phyloP scores from a whole-genome alignment of 192 early-diverging fungal species.

The Coemansia aciculifera region DNA sequence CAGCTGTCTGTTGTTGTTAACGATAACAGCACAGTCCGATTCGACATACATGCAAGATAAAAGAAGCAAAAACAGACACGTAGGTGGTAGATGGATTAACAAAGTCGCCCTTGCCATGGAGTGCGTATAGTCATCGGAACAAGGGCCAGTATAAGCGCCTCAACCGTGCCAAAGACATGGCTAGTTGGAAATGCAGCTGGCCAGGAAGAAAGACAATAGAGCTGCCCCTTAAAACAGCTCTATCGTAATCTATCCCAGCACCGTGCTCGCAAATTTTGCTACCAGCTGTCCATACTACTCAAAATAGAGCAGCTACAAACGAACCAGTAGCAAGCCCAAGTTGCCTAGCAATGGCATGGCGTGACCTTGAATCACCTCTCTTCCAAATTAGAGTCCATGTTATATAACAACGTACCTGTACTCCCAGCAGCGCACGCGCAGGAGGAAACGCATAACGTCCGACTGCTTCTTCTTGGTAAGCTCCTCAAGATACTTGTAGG shows the following conservation, averaged over 20 bases:
- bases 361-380: constrained; percentile 36
- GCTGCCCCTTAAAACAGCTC: not conserved
- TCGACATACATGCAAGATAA: not conserved
- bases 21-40: not conserved
- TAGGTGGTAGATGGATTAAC: constrained; percentile 26
- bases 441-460: constrained; percentile 98
- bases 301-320: not conserved
- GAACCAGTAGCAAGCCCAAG: constrained; percentile 47
- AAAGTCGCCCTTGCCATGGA: constrained; percentile 42
- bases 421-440: constrained; percentile 97
- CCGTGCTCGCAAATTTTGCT: constrained; percentile 55
- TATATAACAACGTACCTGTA: constrained; percentile 64
- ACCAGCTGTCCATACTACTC: not conserved
- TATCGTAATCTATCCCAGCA: constrained; percentile 5
- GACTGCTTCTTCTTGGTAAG: constrained; percentile 99
- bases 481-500: constrained; percentile 93
- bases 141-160: constrained; percentile 57
- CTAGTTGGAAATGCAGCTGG: constrained; percentile 54
- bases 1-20: constrained; percentile 72
- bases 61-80: not conserved
- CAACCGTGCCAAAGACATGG: constrained; percentile 43
- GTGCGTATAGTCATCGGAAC: constrained; percentile 45
- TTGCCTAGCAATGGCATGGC: constrained; percentile 53
- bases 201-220: not conserved
- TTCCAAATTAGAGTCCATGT: not conserved